phyloP scores from a whole-genome alignment of 2,329 filamentous ascomycete genomes.

The Dactylellina parvicollis region DNA sequence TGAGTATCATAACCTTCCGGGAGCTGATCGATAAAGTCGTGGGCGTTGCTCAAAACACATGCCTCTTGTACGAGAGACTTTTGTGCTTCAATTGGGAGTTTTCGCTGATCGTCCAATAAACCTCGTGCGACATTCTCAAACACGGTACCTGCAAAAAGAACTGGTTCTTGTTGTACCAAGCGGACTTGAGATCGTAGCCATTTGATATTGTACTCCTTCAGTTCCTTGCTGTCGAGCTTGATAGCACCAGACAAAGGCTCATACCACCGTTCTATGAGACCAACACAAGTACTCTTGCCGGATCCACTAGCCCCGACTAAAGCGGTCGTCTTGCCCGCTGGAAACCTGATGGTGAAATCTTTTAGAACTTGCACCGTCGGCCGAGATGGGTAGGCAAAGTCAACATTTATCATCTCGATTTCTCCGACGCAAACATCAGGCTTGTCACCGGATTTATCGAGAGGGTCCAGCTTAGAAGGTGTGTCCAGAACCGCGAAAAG shows the following conservation, averaged over 20 bases:
- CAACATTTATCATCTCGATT: constrained; percentile 71
- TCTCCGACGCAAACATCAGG: constrained; percentile 63
- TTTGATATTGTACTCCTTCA: constrained; percentile 70
- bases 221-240: constrained; percentile 66
- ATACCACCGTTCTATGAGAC: constrained; percentile 77
- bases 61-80: constrained; percentile 71
- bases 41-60: constrained; percentile 74
- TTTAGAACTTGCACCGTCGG: constrained; percentile 56
- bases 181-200: constrained; percentile 71
- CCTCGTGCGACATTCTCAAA: constrained; percentile 72
- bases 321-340: constrained; percentile 67
- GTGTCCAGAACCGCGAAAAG: constrained; percentile 66
- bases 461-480: constrained; percentile 63
- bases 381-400: constrained; percentile 75
- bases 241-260: constrained; percentile 66
- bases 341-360: constrained; percentile 58
- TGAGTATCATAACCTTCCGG: constrained; percentile 75
- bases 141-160: constrained; percentile 74
- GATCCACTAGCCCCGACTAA: constrained; percentile 78
- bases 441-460: constrained; percentile 61
- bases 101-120: constrained; percentile 62
- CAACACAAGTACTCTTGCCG: constrained; percentile 79
- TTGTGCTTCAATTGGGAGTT: constrained; percentile 67
- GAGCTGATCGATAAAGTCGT: constrained; percentile 74
- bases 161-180: constrained; percentile 74